Conservation (phyloP, 1,139 yeast species). For the Nakaseomyces bracarensis region DNA sequence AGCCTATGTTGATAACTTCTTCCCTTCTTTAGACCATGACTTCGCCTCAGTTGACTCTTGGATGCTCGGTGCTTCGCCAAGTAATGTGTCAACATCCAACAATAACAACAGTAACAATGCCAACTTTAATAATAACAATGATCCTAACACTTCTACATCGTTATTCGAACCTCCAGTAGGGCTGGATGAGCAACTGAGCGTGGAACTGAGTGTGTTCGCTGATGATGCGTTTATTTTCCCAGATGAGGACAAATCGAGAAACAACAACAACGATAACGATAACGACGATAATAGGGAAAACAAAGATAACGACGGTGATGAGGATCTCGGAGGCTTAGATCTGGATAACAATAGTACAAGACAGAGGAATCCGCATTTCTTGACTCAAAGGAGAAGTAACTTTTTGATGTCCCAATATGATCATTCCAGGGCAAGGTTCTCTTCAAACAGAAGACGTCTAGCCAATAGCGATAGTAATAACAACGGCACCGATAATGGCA, state of each 20-base stretch:
- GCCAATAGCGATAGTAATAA: background rate
- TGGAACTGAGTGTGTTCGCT: slow-evolving; percentile 72
- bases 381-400: slow-evolving; percentile 28
- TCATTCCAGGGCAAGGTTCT: slow-evolving; percentile 26
- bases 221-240: slow-evolving; percentile 71
- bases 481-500: background rate
- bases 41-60: slow-evolving; percentile 23
- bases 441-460: slow-evolving; percentile 16
- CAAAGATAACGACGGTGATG: slow-evolving; percentile 9
- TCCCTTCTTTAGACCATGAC: slow-evolving; percentile 41
- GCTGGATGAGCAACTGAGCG: slow-evolving; percentile 59
- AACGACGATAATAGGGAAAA: slow-evolving; percentile 7
- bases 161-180: slow-evolving; percentile 28
- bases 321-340: slow-evolving; percentile 4
- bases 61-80: slow-evolving; percentile 14
- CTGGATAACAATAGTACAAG: background rate
- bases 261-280: slow-evolving; percentile 11
- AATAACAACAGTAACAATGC: background rate
- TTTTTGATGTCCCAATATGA: slow-evolving; percentile 30
- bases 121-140: slow-evolving; percentile 2
- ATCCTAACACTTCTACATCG: background rate
- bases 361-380: slow-evolving; percentile 19
- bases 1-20: slow-evolving; percentile 66
- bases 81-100: background rate
- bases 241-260: slow-evolving; percentile 58